These are phyloP conservation scores for Trichoderma afroharzianum DNA, from an alignment of 2,329 filamentous ascomycete species.

Conservation along the genomic window DNA sequence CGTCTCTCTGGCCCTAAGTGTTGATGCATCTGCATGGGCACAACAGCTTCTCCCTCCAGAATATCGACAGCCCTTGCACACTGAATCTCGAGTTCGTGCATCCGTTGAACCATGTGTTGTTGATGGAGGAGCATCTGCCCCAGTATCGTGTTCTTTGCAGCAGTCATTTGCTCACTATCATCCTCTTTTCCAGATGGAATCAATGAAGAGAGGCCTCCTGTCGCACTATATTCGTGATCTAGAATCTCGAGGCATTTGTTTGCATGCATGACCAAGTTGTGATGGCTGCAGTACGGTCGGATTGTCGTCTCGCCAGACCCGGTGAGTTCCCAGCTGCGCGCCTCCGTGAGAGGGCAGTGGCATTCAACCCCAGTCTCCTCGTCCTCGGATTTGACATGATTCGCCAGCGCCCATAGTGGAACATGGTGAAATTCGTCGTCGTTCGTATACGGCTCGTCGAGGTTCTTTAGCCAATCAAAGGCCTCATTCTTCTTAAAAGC, in stretches of 20 bases:
- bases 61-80: slow-evolving; percentile 50
- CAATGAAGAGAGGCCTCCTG: slow-evolving; percentile 54
- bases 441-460: slow-evolving; percentile 47
- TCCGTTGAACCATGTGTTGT: slow-evolving; percentile 50
- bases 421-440: slow-evolving; percentile 45
- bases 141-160: slow-evolving; percentile 49
- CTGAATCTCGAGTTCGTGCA: slow-evolving; percentile 54
- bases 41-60: slow-evolving; percentile 46
- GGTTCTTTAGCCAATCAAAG: slow-evolving; percentile 55
- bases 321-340: slow-evolving; percentile 22
- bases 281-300: slow-evolving; percentile 44
- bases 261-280: slow-evolving; percentile 52
- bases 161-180: slow-evolving; percentile 35
- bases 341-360: slow-evolving; percentile 43
- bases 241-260: slow-evolving; percentile 58
- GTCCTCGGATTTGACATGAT: slow-evolving; percentile 41
- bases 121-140: slow-evolving; percentile 56
- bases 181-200: slow-evolving; percentile 43
- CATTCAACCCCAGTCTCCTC: slow-evolving; percentile 41
- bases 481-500: slow-evolving; percentile 43
- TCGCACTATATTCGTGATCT: slow-evolving; percentile 55
- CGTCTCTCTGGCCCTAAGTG: slow-evolving; percentile 50
- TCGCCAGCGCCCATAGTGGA: slow-evolving; percentile 45
- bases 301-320: slow-evolving; percentile 20
- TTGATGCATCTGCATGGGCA: slow-evolving; percentile 51